Conservation (phyloP, 1,284 basidiomycete genomes). For the Irpex sp. region DNA sequence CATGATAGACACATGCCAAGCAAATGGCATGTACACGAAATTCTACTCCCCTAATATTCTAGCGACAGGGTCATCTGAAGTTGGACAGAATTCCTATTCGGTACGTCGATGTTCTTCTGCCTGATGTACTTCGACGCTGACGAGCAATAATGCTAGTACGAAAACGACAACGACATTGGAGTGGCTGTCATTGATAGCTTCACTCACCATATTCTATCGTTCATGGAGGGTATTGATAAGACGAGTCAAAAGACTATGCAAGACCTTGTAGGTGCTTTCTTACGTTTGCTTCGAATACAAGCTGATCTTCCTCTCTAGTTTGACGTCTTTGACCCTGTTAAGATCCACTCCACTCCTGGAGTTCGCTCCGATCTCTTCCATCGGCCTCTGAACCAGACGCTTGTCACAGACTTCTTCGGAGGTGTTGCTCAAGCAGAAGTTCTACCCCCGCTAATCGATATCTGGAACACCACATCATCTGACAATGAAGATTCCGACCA, state of each 20-base stretch:
- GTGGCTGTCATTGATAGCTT: slow-evolving; percentile 95
- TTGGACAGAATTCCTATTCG: slow-evolving; percentile 94
- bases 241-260: slow-evolving; percentile 79
- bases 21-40: slow-evolving; percentile 92
- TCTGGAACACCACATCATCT: background rate
- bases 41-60: slow-evolving; percentile 96
- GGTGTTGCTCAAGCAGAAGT: slow-evolving; percentile 85
- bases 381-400: slow-evolving; percentile 64
- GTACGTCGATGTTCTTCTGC: slow-evolving; percentile 40
- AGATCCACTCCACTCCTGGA: slow-evolving; percentile 84
- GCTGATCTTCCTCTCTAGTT: slow-evolving; percentile 50
- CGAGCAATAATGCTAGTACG: slow-evolving; percentile 53
- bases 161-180: slow-evolving; percentile 91
- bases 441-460: slow-evolving; percentile 15
- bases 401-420: slow-evolving; percentile 95
- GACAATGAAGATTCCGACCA: background rate
- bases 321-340: slow-evolving; percentile 50
- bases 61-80: slow-evolving; percentile 84
- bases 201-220: slow-evolving; percentile 90
- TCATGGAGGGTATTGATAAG: slow-evolving; percentile 91
- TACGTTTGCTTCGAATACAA: background rate
- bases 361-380: slow-evolving; percentile 83
- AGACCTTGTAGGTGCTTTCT: slow-evolving; percentile 65
- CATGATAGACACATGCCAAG: slow-evolving; percentile 99
- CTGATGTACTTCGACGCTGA: background rate